Conservation (phyloP, 139 green algal genomes). For the Closterium sp. region DNA sequence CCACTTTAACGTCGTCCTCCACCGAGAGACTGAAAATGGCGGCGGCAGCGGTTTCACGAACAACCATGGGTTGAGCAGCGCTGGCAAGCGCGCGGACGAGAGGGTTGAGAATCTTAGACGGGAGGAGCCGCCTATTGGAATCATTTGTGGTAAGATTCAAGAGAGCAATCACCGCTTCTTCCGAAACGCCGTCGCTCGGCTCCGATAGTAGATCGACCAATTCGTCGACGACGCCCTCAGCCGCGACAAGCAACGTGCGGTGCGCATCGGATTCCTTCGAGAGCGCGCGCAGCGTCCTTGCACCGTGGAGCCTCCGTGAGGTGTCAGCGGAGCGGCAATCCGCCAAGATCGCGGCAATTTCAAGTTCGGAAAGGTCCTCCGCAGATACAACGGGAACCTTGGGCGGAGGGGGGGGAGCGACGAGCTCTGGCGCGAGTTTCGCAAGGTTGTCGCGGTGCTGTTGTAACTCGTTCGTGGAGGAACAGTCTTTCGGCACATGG, state of each 20-base stretch:
- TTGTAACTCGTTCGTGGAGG: neutral
- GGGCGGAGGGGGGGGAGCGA: neutral
- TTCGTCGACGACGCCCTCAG: neutral
- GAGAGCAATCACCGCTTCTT: conserved; percentile 27
- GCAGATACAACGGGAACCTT: neutral
- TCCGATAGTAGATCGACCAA: neutral
- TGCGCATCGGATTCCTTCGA: conserved; percentile 6
- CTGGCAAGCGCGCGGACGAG: conserved; percentile 6
- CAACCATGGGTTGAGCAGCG: neutral
- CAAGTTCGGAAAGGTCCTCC: neutral
- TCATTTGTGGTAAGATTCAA: conserved; percentile 40
- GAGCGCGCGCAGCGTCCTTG: conserved; percentile 7
- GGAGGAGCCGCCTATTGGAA: conserved; percentile 36
- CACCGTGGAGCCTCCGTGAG: neutral
- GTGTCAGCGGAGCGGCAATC: neutral
- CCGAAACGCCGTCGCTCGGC: neutral
- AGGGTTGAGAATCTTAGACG: neutral
- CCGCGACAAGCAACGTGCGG: neutral
- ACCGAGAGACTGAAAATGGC: conserved; percentile 42
- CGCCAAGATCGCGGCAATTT: neutral
- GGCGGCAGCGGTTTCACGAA: conserved; percentile 24
- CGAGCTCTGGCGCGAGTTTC: neutral
- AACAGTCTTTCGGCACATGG: neutral
- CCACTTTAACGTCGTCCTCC: conserved; percentile 37
- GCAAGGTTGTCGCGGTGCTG: neutral